Base-by-base conservation (phyloP, 2,329 filamentous ascomycete species). In the Didymella lethalis region DNA sequence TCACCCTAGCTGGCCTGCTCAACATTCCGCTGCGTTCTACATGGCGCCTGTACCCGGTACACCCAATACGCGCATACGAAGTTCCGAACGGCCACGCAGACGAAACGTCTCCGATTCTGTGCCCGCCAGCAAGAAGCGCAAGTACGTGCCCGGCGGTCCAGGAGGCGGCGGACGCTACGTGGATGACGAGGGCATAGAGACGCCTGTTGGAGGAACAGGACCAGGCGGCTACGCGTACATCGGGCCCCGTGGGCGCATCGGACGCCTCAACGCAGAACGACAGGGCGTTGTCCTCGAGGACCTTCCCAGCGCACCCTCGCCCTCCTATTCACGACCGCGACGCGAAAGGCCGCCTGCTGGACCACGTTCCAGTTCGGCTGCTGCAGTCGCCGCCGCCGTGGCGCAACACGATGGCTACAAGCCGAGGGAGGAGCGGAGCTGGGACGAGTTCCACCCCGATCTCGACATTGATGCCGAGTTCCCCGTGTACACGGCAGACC, bases 361-460 rank as follows among this genome's bases (percentile, higher is more conserved):
- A 68, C 90, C 91, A 75, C 86, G 91, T 65, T 96, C 91, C 78
- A 92, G 90, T 69, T 94, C 91, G 45, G 92, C 86, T n/a, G 92
- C 94, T 12, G 93, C 93, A 28, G 91, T 93, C 25, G 92, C 93
- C 49, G 93, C 92, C 6, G 90, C 91, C 4, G 90, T 95, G 59
- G 91, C 92, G 67, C 93, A 97, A 74, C 93, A 88, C 70, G 95
- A 98, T 81, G 93, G 94, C 49, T 98, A 98, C 79, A 99, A 99
- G 76, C 95, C 95, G 31, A 86, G 95, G 72, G 95, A 99, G 79
- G 95, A 99, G 80, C 88, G 94, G 63, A 92, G 92, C 51, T 99
- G 94, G 93, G 93, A 97, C 72, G 95, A 99, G 75, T 98, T 98
- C 65, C 95, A 99, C 77, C 93, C 92, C 0, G 92, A 97, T 70